These are phyloP conservation scores for Casuarina equisetifolia DNA, from an alignment of 306 rosid species.

Conservation along the genomic window DNA sequence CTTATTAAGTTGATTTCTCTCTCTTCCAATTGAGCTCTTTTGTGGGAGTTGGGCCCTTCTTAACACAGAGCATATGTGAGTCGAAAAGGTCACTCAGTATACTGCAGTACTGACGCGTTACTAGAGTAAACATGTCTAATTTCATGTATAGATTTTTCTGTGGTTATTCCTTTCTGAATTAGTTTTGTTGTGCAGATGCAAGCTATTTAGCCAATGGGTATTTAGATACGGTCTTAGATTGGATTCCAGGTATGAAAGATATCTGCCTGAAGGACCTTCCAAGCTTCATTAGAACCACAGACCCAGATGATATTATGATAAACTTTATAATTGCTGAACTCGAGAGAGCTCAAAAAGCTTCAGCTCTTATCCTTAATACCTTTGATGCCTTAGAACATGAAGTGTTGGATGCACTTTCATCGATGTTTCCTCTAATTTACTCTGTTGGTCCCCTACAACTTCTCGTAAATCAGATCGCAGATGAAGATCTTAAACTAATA, in stretches of 20 bases:
- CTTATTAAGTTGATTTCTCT: no score
- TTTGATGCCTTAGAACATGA: slow-evolving; percentile 51
- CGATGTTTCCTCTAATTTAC: slow-evolving; percentile 46
- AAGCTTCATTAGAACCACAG: slow-evolving; percentile 53
- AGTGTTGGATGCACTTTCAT: slow-evolving; percentile 32
- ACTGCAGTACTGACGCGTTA: no score
- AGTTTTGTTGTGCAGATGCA: slow-evolving; percentile 34
- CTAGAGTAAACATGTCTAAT: not conserved
- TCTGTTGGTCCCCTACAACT: slow-evolving; percentile 60
- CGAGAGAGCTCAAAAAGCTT: slow-evolving; percentile 22
- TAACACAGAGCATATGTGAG: no score
- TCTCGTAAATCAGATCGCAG: slow-evolving; percentile 22
- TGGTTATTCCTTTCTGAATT: not conserved
- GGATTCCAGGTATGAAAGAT: slow-evolving; percentile 63
- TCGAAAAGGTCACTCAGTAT: no score
- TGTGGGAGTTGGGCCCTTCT: no score
- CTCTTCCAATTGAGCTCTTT: no score
- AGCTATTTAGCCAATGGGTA: slow-evolving; percentile 52
- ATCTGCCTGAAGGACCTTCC: slow-evolving; percentile 58
- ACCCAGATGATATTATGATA: slow-evolving; percentile 48
- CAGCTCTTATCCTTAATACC: slow-evolving; percentile 62
- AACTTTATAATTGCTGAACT: not conserved
- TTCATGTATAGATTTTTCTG: not conserved
- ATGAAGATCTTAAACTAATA: slow-evolving; percentile 20
- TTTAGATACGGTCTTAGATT: slow-evolving; percentile 49